Percentiles rank a stretch among this genome's conserved stretches.
These are phyloP conservation scores for Cyamopsis tetragonoloba DNA, from an alignment of 306 rosid genomes.

Conservation along the genomic window DNA sequence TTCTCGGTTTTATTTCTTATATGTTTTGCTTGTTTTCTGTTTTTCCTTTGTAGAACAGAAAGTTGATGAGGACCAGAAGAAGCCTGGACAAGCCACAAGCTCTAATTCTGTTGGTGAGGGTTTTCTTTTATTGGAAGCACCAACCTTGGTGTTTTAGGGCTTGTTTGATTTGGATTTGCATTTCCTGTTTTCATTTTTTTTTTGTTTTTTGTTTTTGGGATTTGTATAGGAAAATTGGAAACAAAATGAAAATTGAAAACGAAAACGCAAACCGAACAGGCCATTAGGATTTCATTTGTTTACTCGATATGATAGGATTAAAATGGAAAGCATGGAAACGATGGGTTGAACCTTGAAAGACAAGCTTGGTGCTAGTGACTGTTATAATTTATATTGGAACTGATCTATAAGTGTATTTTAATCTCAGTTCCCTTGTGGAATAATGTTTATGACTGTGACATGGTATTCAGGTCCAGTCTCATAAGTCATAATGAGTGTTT, in stretches of 20 bases:
- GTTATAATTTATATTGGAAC: slow-evolving; percentile 2
- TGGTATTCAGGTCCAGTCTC: not conserved
- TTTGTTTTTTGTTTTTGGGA: too few relatives aligned
- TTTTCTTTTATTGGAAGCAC: slow-evolving; percentile 18
- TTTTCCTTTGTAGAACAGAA: slow-evolving; percentile 53
- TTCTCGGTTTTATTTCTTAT: slow-evolving; percentile 13
- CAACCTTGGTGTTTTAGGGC: too few relatives aligned
- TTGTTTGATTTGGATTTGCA: too few relatives aligned
- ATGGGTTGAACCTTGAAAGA: not conserved
- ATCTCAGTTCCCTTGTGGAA: not conserved
- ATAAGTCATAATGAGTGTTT: not conserved
- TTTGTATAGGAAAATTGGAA: too few relatives aligned
- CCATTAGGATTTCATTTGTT: slow-evolving; percentile 12
- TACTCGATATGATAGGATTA: not conserved
- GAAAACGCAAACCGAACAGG: too few relatives aligned
- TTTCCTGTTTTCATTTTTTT: too few relatives aligned
- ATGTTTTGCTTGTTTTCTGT: slow-evolving; percentile 4
- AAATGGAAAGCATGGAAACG: not conserved
- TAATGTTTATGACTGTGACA: not conserved
- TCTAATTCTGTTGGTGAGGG: slow-evolving; percentile 43
- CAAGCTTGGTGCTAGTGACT: not conserved
- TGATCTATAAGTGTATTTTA: not conserved
- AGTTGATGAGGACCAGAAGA: slow-evolving; percentile 32
- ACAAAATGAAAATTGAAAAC: too few relatives aligned
- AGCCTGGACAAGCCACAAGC: slow-evolving; percentile 34